phyloP scores from a whole-genome alignment of 345 rosid species.

The Arabidopsis suecica region DNA sequence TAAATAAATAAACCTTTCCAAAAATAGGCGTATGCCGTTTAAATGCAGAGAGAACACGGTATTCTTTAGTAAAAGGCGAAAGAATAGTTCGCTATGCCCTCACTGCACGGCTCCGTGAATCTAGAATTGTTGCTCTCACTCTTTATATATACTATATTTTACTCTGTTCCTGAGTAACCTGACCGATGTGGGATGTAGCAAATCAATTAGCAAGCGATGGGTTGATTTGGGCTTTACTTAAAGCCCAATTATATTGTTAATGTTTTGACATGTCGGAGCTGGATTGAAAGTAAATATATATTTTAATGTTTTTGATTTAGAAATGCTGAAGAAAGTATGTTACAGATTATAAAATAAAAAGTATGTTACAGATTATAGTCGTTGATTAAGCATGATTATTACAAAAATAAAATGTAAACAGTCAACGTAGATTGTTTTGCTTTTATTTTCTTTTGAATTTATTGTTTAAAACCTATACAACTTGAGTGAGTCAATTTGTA shows the following conservation, averaged over 20 bases:
- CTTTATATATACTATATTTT: neutral
- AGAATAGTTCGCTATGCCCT: constrained; percentile 52
- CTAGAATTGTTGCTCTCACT: neutral
- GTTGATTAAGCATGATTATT: too few species aligned
- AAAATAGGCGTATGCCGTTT: constrained; percentile 8
- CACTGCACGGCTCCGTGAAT: constrained; percentile 36
- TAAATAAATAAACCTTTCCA: neutral
- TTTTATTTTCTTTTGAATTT: neutral
- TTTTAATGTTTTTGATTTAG: too few species aligned
- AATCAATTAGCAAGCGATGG: neutral
- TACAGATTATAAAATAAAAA: too few species aligned
- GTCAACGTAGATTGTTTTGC: neutral
- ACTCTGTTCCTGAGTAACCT: neutral
- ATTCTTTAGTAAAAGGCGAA: constrained; percentile 67
- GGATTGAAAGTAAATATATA: too few species aligned
- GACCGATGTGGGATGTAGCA: neutral
- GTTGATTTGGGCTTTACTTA: neutral
- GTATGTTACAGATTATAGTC: too few species aligned
- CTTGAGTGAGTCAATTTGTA: neutral
- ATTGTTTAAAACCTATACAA: neutral
- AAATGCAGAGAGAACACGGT: constrained; percentile 40
- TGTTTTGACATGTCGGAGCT: too few species aligned
- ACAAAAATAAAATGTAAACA: neutral
- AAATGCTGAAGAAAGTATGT: too few species aligned
- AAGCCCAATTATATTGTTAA: neutral